phyloP scores from a whole-genome alignment of 2,329 filamentous ascomycete species.

The Aureobasidium melanogenum region DNA sequence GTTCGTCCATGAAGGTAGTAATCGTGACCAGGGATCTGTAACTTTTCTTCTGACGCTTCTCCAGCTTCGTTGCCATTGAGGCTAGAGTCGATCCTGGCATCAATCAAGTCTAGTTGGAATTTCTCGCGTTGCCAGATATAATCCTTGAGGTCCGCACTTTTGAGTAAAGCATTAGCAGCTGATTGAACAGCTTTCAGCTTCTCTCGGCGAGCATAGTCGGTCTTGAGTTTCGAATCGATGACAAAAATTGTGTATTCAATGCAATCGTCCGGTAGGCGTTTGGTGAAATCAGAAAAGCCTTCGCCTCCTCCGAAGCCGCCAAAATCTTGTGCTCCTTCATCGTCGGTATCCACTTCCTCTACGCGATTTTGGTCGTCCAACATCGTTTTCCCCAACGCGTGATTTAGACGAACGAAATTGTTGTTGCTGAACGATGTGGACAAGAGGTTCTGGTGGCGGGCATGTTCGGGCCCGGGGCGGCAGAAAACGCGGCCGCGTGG shows the following conservation, averaged over 20 bases:
- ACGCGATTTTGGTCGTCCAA: not conserved
- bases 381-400: not conserved
- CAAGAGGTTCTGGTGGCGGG: not conserved
- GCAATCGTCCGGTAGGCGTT: slow-evolving; percentile 67
- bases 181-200: slow-evolving; percentile 65
- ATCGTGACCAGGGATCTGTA: slow-evolving; percentile 11
- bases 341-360: not conserved
- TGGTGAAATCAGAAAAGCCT: slow-evolving; percentile 57
- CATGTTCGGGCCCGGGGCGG: not conserved
- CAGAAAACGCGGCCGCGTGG: not conserved
- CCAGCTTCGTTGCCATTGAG: not conserved
- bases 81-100: slow-evolving; percentile 35
- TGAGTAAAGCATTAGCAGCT: slow-evolving; percentile 54
- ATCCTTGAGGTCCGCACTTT: slow-evolving; percentile 55
- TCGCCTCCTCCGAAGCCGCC: slow-evolving; percentile 55
- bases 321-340: slow-evolving; percentile 38
- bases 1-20: slow-evolving; percentile 58
- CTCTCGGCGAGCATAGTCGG: slow-evolving; percentile 48
- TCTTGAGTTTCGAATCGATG: slow-evolving; percentile 46
- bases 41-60: not conserved
- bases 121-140: slow-evolving; percentile 93
- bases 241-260: slow-evolving; percentile 78
- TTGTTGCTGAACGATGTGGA: not conserved
- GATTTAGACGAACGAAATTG: not conserved
- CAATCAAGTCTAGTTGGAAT: slow-evolving; percentile 52